phyloP scores from a whole-genome alignment of 179 eudicot genomes.

The Beta corolliflora region DNA sequence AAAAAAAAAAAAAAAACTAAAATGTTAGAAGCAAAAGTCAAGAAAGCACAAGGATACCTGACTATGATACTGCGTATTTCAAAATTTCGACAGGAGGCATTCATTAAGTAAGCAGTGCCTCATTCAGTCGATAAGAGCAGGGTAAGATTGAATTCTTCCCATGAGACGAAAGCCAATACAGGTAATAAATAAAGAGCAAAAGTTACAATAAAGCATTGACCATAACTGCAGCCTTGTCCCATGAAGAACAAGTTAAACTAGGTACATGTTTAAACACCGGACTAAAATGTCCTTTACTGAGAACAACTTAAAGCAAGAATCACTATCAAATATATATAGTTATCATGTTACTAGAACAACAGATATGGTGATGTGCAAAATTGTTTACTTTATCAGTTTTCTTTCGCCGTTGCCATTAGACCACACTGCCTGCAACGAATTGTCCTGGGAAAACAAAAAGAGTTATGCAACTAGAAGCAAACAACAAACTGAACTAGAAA shows the following conservation, averaged over 20 bases:
- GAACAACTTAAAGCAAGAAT: background rate
- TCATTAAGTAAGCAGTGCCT: no score
- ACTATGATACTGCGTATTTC: background rate
- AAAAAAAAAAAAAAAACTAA: no score
- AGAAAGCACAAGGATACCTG: background rate
- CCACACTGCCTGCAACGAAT: constrained; percentile 85
- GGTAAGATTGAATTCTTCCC: background rate
- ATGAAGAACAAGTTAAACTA: no score
- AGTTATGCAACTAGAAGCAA: constrained; percentile 4
- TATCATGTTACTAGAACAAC: background rate
- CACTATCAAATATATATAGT: background rate
- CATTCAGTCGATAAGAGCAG: no score
- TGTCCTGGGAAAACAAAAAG: constrained; percentile 50
- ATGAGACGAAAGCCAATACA: background rate
- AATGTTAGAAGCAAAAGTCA: no score
- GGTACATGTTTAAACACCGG: background rate
- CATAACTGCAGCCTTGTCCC: background rate
- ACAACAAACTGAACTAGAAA: background rate
- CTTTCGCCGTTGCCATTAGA: constrained; percentile 37
- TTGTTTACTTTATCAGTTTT: constrained; percentile 53
- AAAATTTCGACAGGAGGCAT: background rate
- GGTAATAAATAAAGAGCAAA: background rate
- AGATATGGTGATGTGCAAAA: constrained; percentile 13
- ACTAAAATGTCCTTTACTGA: background rate
- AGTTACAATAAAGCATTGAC: background rate